Conservation (phyloP, 1,284 basidiomycete species). For the Moesziomyces sp. region DNA sequence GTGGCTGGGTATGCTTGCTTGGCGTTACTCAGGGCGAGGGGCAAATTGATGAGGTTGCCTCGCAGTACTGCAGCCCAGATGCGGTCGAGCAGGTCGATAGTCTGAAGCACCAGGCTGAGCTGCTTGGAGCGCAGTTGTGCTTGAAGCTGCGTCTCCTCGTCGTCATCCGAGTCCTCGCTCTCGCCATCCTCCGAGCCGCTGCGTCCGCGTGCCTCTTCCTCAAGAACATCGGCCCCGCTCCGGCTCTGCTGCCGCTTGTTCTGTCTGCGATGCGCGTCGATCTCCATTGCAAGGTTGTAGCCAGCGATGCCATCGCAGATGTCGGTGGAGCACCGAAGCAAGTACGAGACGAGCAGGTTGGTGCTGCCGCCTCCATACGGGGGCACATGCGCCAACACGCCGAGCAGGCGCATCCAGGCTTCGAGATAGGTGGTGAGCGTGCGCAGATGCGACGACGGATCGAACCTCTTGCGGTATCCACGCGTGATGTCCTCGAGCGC, state of each 20-base stretch:
- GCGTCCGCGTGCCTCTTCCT: not conserved
- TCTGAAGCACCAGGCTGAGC: conserved; percentile 48
- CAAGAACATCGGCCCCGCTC: not conserved
- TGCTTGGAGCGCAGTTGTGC: conserved; percentile 21
- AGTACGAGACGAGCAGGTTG: conserved; percentile 55
- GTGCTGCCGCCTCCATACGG: conserved; percentile 45
- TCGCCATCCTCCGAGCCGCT: conserved; percentile 2
- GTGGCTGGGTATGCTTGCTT: conserved; percentile 16
- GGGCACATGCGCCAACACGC: conserved; percentile 51
- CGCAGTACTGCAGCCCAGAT: conserved; percentile 56
- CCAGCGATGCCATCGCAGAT: conserved; percentile 58
- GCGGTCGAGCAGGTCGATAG: conserved; percentile 55
- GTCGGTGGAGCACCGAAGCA: conserved; percentile 55
- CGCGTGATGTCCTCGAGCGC: conserved; percentile 48
- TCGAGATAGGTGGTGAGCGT: conserved; percentile 45
- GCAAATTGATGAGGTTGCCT: conserved; percentile 44
- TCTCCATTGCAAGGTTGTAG: conserved; percentile 47
- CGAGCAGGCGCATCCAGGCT: conserved; percentile 39
- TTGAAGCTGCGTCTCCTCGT: conserved; percentile 21
- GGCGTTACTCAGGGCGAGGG: conserved; percentile 29
- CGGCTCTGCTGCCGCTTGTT: conserved; percentile 12
- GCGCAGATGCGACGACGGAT: conserved; percentile 38
- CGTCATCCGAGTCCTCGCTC: conserved; percentile 18
- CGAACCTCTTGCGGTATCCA: conserved; percentile 52
- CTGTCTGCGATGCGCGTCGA: conserved; percentile 7